A percentile compares a stretch with the other conserved stretches of the same genome.
Evolutionary conservation across 2,329 filamentous ascomycete genomes (phyloP).

Genomic region (Aureobasidium sp.): DNA sequence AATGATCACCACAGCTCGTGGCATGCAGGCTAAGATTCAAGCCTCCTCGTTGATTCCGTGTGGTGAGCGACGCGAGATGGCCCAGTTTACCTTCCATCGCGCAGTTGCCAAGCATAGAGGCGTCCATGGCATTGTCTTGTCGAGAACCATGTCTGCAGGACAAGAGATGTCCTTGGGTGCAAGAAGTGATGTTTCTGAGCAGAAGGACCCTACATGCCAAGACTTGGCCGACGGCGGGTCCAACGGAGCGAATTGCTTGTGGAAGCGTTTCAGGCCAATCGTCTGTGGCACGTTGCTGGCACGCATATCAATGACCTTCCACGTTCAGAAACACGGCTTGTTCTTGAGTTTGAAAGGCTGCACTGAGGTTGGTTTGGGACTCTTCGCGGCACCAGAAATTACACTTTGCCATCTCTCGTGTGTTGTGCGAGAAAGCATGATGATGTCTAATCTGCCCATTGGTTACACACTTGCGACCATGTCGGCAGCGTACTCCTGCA

Average conservation of each 20-base stretch:
- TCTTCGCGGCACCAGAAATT: not conserved
- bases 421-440: not conserved
- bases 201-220: not conserved
- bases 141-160: not conserved
- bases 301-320: constrained; percentile 7
- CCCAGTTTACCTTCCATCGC: not conserved
- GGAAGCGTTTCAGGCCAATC: not conserved
- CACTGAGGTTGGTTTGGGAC: not conserved
- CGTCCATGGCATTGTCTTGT: constrained; percentile 1
- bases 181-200: not conserved
- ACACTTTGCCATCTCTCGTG: too few species aligned
- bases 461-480: too few species aligned
- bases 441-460: not conserved
- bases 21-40: not conserved
- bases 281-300: constrained; percentile 2
- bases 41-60: not conserved
- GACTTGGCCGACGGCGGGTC: not conserved
- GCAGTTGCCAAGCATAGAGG: constrained; percentile 9
- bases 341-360: not conserved
- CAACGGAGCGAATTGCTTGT: not conserved
- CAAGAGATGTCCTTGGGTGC: not conserved
- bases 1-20: not conserved
- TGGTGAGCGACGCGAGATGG: not conserved
- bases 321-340: not conserved
- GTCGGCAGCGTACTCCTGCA: too few species aligned